Evolutionary conservation across 176 grass and related monocot genomes (phyloP), one percentile per base, ranked within the genome.

Genomic region (Eremochloa ophiuroides): DNA sequence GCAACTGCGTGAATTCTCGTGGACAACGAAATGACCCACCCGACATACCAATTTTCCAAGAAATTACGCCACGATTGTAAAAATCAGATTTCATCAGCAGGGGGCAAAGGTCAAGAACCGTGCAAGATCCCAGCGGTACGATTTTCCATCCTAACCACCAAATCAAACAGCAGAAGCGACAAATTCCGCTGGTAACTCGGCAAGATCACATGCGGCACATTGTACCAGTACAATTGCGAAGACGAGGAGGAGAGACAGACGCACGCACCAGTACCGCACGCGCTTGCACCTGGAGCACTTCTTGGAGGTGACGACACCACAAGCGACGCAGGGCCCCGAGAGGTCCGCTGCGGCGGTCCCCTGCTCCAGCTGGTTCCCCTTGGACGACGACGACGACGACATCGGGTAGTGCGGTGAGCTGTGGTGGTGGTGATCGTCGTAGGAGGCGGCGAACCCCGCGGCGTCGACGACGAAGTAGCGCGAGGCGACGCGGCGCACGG

Each of bases 391-490:
- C n/a, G n/a, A n/a, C n/a, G n/a, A n/a, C n/a, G 14, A 13, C 83
- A 85, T 72, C 66, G 56, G 22, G 87, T 80, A 81, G 53, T 8
- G 40, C 40, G 12, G 4, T 10, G 62, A 27, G 31, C 15, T 69
- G 85, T 65, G 42, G 55, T 65, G 42, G 55, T 65, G 83, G 79
- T 83, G 76, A 73, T 93, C 86, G 56, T 87, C 80, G 85, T 71
- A 75, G 65, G 76, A 77, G 56, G 88, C 68, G 80, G 76, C 82
- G 82, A 84, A 94, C 11, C 90, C 78, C 11, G 87, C 76, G 77
- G 86, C 85, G 91, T 95, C 96, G 88, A 99, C 93, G 84, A 89
- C 75, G 85, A 99, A 99, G 89, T 90, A 95, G 48, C 90, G 84
- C 38, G 90, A 95, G 9, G 96, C 93, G 66, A 89, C 86, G 60